Evolutionary conservation across 192 early-diverging fungal species (phyloP).

Genomic region (Umbelopsis isabellina): DNA sequence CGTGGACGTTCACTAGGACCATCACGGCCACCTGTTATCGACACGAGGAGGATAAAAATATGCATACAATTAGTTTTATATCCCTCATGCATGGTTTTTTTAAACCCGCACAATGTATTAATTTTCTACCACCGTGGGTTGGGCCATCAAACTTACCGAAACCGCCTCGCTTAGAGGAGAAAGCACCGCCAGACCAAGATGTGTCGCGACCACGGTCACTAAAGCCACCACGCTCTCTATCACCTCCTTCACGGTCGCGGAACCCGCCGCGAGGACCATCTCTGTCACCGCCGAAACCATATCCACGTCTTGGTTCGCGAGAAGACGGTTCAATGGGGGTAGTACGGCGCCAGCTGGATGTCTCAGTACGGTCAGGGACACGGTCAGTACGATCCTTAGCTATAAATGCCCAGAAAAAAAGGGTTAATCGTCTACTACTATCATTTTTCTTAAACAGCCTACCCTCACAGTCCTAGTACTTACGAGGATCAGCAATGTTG

Average conservation of each 20-base stretch:
- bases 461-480: slow-evolving; percentile 30
- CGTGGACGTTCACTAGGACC: slow-evolving; percentile 50
- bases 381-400: slow-evolving; percentile 50
- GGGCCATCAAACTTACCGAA: background rate
- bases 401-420: slow-evolving; percentile 6
- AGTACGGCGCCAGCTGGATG: slow-evolving; percentile 58
- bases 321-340: slow-evolving; percentile 45
- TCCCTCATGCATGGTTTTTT: too few relatives aligned
- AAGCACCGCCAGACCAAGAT: slow-evolving; percentile 44
- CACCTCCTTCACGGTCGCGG: slow-evolving; percentile 44
- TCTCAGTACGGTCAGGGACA: slow-evolving; percentile 61
- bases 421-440: background rate
- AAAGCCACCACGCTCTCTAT: slow-evolving; percentile 44
- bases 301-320: slow-evolving; percentile 27
- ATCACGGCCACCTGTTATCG: background rate
- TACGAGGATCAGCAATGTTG: slow-evolving; percentile 88
- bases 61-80: background rate
- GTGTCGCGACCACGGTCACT: slow-evolving; percentile 46
- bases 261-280: slow-evolving; percentile 40
- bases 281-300: slow-evolving; percentile 41
- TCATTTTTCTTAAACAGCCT: slow-evolving; percentile 6
- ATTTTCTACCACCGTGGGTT: background rate
- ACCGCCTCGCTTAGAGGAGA: background rate
- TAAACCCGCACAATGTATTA: too few relatives aligned
- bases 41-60: background rate